Percentiles rank a stretch among this genome's conserved stretches.
These are phyloP conservation scores for Camellia lanceoleosa DNA, from an alignment of 148 eudicot genomes.

Conservation along the genomic window DNA sequence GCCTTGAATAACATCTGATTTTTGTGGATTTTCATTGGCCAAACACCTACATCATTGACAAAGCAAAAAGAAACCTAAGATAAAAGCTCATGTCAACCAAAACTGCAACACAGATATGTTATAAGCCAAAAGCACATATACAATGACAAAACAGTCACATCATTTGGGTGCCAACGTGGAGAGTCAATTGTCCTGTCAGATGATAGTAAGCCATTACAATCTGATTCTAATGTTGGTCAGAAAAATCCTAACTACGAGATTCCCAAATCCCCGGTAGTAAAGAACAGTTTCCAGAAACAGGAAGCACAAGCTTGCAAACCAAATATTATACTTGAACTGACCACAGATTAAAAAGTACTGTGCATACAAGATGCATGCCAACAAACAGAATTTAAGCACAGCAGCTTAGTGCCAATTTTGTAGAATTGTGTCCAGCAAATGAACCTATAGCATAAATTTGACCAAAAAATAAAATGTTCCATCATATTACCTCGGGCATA, in stretches of 20 bases:
- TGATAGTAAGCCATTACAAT: background rate
- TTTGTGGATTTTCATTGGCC: slow-evolving; percentile 32
- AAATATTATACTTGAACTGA: background rate
- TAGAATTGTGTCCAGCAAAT: background rate
- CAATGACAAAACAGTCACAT: background rate
- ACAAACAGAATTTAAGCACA: background rate
- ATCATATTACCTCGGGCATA: slow-evolving; percentile 84
- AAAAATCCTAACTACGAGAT: background rate
- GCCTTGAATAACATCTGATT: slow-evolving; percentile 31
- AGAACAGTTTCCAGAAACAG: background rate
- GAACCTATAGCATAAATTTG: background rate
- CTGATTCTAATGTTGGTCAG: background rate
- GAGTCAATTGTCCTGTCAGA: background rate
- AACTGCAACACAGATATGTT: background rate
- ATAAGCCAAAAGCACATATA: background rate
- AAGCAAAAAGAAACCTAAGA: background rate
- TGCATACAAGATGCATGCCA: background rate
- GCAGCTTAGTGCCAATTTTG: background rate
- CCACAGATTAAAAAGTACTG: background rate
- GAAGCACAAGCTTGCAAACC: background rate
- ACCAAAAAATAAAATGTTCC: background rate
- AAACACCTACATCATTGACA: slow-evolving; percentile 56
- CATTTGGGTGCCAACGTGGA: background rate
- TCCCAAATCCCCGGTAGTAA: background rate
- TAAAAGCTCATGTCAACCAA: slow-evolving; percentile 6